A percentile compares a stretch with the other conserved stretches of the same genome.
Conservation (phyloP, 1,284 basidiomycete genomes). For the Ustilago loliicola region DNA sequence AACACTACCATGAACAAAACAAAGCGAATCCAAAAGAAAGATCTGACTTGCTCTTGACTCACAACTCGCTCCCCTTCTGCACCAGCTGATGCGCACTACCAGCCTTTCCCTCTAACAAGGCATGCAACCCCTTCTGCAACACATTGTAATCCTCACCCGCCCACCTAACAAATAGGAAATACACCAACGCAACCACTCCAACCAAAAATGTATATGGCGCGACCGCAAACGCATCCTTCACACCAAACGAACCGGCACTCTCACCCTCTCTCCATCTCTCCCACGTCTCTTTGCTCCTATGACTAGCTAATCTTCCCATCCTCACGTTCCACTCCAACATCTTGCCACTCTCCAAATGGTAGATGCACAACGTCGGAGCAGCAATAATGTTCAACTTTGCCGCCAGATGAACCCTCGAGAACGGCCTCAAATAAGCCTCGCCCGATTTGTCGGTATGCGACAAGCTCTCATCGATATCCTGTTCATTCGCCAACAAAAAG, state of each 20-base stretch:
- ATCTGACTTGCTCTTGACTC: neutral
- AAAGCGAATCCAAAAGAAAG: neutral
- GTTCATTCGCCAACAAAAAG: slow-evolving; percentile 70
- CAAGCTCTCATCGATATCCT: slow-evolving; percentile 69
- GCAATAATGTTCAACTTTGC: slow-evolving; percentile 70
- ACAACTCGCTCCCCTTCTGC: slow-evolving; percentile 21
- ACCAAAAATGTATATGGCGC: slow-evolving; percentile 52
- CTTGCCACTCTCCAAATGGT: slow-evolving; percentile 62
- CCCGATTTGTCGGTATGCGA: slow-evolving; percentile 61
- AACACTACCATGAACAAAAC: neutral
- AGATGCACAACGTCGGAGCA: slow-evolving; percentile 69
- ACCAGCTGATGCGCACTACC: slow-evolving; percentile 11
- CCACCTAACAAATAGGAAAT: slow-evolving; percentile 41
- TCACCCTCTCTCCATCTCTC: slow-evolving; percentile 67
- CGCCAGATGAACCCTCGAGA: slow-evolving; percentile 70
- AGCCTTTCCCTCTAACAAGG: slow-evolving; percentile 11
- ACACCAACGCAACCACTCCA: slow-evolving; percentile 34
- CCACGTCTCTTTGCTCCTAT: slow-evolving; percentile 58
- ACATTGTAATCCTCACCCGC: slow-evolving; percentile 52
- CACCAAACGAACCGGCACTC: slow-evolving; percentile 45
- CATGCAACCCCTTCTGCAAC: slow-evolving; percentile 23
- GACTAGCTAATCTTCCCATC: slow-evolving; percentile 43
- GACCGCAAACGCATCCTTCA: slow-evolving; percentile 47
- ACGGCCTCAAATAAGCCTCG: slow-evolving; percentile 70
- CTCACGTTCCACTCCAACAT: slow-evolving; percentile 68